Evolutionary conservation across 2,329 filamentous ascomycete species (phyloP), one percentile per base, ranked within the genome.

Genomic region (Colletotrichum cuscutae): DNA sequence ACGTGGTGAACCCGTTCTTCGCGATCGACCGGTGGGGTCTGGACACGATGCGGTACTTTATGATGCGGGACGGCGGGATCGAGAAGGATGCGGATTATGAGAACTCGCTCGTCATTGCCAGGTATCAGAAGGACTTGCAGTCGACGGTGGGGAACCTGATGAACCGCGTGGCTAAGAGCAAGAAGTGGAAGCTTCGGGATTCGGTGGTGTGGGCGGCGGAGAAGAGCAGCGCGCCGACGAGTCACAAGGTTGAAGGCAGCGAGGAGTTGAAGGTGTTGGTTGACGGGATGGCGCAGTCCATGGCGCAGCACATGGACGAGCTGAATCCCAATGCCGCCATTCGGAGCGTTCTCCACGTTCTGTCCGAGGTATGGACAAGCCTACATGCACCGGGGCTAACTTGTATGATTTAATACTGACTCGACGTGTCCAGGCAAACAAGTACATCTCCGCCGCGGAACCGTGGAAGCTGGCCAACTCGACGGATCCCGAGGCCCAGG

Each of bases 1-100:
- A 98, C 80, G 96, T 97, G 1, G 96, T 99, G 56, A 97, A 98
- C 79, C 97, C 97, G 0, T 95, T 97, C 79, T 95, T 95, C 76
- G 97, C 97, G 13, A 89, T 98, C 60, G 92, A 98, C 75, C 90
- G 95, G 7, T 99, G 95, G 83, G 95, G 95, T 2, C 86, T 95
- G 5, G 97, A 99, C 80, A 89, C 92, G 1, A 91, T 99, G 88
- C 92, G 97, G 11, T 98, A 94, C 83, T 99, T 96, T 81, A 89
- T 99, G 75, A 90, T 95, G 75, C 90, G 93, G 74, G 92, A 95
- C 74, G 95, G 95, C 54, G 93, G 92, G 26, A 90, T 98, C 42
- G 84, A 85, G 15, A 86, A 94, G 69, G 97, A 99, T 80, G 89
- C 94, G 35, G 91, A 95, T 80, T 99, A 98, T 79, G 92, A 92